These are phyloP conservation scores for Ustilago esculenta DNA, from an alignment of 1,284 basidiomycete species.

Conservation along the genomic window DNA sequence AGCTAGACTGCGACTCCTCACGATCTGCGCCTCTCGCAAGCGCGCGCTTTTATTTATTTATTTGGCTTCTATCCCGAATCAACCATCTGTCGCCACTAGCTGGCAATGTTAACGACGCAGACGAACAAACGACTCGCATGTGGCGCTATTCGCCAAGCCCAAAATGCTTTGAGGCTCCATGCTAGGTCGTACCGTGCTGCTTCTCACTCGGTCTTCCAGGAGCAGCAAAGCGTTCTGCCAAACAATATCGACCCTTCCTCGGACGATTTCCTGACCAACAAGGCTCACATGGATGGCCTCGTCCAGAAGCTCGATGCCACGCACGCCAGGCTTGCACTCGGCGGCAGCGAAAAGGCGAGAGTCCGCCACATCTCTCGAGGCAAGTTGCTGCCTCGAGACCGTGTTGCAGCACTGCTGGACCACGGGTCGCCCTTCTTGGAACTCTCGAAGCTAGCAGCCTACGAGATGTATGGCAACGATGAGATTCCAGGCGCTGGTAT, in stretches of 20 bases:
- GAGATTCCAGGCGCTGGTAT: slow-evolving; percentile 87
- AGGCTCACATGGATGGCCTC: slow-evolving; percentile 52
- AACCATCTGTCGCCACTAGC: not conserved
- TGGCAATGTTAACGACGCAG: slow-evolving; percentile 18
- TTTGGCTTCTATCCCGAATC: not conserved
- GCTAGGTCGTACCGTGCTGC: slow-evolving; percentile 24
- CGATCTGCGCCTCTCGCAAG: not conserved
- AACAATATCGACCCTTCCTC: slow-evolving; percentile 51
- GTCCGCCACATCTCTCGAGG: slow-evolving; percentile 81
- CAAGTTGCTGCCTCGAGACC: slow-evolving; percentile 84
- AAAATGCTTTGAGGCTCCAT: not conserved
- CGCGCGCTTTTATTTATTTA: not conserved
- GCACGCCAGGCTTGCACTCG: slow-evolving; percentile 61
- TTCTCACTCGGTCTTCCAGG: slow-evolving; percentile 34
- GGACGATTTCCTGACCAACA: slow-evolving; percentile 53
- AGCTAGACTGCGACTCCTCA: no score
- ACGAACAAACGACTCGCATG: slow-evolving; percentile 2
- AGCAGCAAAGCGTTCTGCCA: slow-evolving; percentile 49
- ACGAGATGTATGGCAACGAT: slow-evolving; percentile 83
- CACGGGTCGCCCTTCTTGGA: slow-evolving; percentile 89
- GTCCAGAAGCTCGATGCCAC: slow-evolving; percentile 49
- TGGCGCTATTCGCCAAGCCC: slow-evolving; percentile 11
- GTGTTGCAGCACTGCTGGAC: slow-evolving; percentile 79
- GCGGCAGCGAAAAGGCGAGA: slow-evolving; percentile 74
- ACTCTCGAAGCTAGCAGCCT: slow-evolving; percentile 83